A percentile compares a stretch with the other conserved stretches of the same genome.
phyloP scores from a whole-genome alignment of 2,329 filamentous ascomycete species.

The Kalaharituber pfeilii region DNA sequence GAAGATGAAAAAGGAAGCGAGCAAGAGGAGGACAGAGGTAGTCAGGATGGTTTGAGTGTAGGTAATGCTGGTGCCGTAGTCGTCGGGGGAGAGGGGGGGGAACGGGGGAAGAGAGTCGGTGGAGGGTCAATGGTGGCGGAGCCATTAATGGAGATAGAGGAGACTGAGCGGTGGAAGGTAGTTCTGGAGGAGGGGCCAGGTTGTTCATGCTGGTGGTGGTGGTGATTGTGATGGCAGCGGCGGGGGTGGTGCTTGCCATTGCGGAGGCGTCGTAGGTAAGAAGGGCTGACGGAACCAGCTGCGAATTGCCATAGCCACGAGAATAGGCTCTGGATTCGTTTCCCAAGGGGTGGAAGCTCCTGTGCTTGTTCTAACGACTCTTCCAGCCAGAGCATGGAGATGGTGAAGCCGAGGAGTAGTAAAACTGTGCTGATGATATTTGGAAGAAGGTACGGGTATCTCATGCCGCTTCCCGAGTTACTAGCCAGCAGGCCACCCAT shows the following conservation, averaged over 20 bases:
- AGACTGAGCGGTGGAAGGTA: not conserved
- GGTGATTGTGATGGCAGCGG: not conserved
- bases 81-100: not conserved
- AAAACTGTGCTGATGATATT: conserved; percentile 64
- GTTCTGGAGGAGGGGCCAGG: not conserved
- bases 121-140: not conserved
- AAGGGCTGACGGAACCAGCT: conserved; percentile 37
- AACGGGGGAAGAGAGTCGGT: not conserved
- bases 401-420: conserved; percentile 51
- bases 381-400: conserved; percentile 66
- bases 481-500: conserved; percentile 59
- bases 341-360: conserved; percentile 41
- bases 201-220: not conserved
- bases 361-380: conserved; percentile 61
- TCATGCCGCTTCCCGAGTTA: conserved; percentile 13
- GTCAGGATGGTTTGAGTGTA: conserved; percentile 43
- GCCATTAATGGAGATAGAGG: not conserved
- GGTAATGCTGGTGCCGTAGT: conserved; percentile 8
- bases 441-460: conserved; percentile 68
- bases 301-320: conserved; percentile 54
- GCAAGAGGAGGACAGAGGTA: conserved; percentile 61
- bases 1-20: conserved; percentile 79
- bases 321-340: conserved; percentile 43
- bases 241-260: conserved; percentile 2
- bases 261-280: conserved; percentile 32